Evolutionary conservation across 169 alveolate species (phyloP).

Genomic region (Cryptosporidium felis): DNA sequence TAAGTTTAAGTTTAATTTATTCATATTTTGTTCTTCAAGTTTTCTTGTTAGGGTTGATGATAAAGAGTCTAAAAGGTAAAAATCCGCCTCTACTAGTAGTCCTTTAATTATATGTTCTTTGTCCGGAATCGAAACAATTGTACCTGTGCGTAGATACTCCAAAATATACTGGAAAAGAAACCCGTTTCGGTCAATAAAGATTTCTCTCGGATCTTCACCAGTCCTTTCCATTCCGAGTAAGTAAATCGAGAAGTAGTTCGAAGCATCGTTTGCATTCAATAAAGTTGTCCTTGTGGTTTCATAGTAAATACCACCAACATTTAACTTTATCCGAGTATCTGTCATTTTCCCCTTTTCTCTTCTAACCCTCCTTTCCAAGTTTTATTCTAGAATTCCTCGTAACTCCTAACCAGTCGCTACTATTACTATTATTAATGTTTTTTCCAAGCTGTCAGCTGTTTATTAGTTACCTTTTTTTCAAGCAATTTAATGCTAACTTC

Average conservation of each 20-base stretch:
- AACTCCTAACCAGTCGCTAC: too few species aligned
- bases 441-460: too few species aligned
- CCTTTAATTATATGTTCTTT: slow-evolving; percentile 52
- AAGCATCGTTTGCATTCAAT: slow-evolving; percentile 4
- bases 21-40: slow-evolving; percentile 9
- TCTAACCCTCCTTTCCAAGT: too few species aligned
- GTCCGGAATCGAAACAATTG: slow-evolving; percentile 47
- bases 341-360: too few species aligned
- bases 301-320: slow-evolving; percentile 55
- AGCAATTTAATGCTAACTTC: too few species aligned
- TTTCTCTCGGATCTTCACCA: background rate
- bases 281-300: slow-evolving; percentile 51
- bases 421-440: too few species aligned
- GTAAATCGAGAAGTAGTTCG: slow-evolving; percentile 43
- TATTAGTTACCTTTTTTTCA: too few species aligned
- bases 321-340: slow-evolving; percentile 36
- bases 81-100: slow-evolving; percentile 59
- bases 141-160: slow-evolving; percentile 55
- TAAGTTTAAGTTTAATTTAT: slow-evolving; percentile 28
- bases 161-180: slow-evolving; percentile 44
- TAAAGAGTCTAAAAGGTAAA: slow-evolving; percentile 43
- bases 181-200: slow-evolving; percentile 61
- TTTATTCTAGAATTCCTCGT: too few species aligned
- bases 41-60: background rate
- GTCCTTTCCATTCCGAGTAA: background rate